Conservation (phyloP, 352 stramenopile species). For the Phytophthora hybrid region DNA sequence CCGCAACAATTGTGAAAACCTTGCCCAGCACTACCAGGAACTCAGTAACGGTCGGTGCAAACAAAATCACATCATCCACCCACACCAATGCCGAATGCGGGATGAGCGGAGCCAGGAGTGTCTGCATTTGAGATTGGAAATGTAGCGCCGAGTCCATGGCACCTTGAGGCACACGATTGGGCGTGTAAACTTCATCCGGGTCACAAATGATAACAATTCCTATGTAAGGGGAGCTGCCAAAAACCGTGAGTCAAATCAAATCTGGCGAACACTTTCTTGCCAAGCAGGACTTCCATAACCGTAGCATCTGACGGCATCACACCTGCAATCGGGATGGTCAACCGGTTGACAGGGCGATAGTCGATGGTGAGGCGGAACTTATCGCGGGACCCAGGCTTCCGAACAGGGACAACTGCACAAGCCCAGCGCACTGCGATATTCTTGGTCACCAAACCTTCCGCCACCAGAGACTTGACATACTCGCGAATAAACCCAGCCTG, state of each 20-base stretch:
- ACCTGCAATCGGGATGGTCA: not conserved
- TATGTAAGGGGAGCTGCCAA: not conserved
- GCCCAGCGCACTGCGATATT: conserved; percentile 11
- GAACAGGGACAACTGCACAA: conserved; percentile 3
- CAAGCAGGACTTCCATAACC: not conserved
- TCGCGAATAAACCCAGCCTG: conserved; percentile 18
- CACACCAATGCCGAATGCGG: conserved; percentile 28
- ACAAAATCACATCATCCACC: conserved; percentile 40
- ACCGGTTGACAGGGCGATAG: not conserved
- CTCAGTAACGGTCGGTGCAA: not conserved
- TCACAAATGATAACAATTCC: not conserved
- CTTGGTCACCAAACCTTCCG: conserved; percentile 1
- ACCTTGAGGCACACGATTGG: conserved; percentile 2
- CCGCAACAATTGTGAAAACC: not conserved
- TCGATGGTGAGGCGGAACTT: not conserved
- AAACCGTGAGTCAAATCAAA: not conserved
- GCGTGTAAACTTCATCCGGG: not conserved
- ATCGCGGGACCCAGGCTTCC: not conserved
- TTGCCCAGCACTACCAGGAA: not conserved
- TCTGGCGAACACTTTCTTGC: not conserved
- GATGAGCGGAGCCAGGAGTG: conserved; percentile 11
- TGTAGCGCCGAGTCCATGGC: conserved; percentile 7
- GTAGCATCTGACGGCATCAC: not conserved
- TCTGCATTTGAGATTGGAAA: not conserved
- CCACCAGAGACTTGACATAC: conserved; percentile 10